phyloP scores from a whole-genome alignment of 2,329 filamentous ascomycete genomes.

The Aspergillus persii region DNA sequence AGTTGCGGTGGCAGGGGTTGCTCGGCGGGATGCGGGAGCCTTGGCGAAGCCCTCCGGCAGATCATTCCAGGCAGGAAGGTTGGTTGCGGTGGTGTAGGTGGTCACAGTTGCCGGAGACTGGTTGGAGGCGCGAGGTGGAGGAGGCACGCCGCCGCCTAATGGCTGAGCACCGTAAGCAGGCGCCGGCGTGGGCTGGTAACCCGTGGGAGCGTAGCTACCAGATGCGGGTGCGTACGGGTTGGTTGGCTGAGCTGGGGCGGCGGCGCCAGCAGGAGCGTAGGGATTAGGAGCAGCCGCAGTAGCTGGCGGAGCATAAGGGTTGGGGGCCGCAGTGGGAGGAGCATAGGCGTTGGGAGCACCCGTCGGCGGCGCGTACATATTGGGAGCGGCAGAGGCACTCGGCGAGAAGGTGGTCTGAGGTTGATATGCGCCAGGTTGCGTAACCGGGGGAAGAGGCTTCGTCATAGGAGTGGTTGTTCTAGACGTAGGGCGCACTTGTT shows the following conservation, averaged over 20 bases:
- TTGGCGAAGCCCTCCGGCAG: conserved; percentile 79
- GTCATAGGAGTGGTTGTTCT: conserved; percentile 38
- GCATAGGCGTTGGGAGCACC: conserved; percentile 50
- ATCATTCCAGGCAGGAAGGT: conserved; percentile 88
- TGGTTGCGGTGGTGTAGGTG: conserved; percentile 61
- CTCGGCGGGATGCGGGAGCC: conserved; percentile 66
- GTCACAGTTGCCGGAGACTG: conserved; percentile 67
- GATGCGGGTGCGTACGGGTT: conserved; percentile 31
- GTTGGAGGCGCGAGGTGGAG: conserved; percentile 64
- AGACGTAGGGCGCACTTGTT: conserved; percentile 40
- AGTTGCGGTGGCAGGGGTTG: conserved; percentile 64
- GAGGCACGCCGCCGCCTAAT: conserved; percentile 49
- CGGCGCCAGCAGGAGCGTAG: conserved; percentile 30
- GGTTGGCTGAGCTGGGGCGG: conserved; percentile 6
- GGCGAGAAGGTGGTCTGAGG: conserved; percentile 34
- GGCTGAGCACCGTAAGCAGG: conserved; percentile 48
- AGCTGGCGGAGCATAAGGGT: conserved; percentile 30
- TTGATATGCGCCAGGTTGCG: conserved; percentile 36
- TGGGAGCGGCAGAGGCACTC: conserved; percentile 35
- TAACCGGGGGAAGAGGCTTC: conserved; percentile 36
- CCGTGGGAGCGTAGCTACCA: conserved; percentile 38
- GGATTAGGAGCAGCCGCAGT: conserved; percentile 21
- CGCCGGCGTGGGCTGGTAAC: conserved; percentile 57
- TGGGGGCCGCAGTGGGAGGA: conserved; percentile 30
- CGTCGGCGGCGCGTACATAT: conserved; percentile 42